Percentiles rank a stretch among this genome's conserved stretches.
These are phyloP conservation scores for Orobanche coerulescens DNA, from an alignment of 257 asterid genomes.

Conservation along the genomic window DNA sequence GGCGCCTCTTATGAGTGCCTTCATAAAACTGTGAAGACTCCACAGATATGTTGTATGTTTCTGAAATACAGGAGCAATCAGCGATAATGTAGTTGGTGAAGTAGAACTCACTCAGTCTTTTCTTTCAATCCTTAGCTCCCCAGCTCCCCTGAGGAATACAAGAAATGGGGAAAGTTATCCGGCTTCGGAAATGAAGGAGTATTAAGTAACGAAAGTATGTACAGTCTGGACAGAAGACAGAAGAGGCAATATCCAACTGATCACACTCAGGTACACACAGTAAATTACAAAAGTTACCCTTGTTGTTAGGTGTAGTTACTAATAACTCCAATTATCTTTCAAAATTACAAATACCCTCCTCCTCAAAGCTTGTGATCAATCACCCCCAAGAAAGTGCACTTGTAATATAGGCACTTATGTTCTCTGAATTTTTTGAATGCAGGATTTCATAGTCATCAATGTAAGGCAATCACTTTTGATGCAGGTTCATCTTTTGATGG, in stretches of 20 bases:
- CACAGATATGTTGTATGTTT: not conserved
- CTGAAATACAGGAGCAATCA: constrained; percentile 55
- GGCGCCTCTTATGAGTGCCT: not conserved
- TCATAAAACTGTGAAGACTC: not conserved
- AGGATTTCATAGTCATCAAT: constrained; percentile 72
- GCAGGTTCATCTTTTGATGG: constrained; percentile 45
- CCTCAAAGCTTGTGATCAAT: no score
- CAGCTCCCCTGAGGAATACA: constrained; percentile 54
- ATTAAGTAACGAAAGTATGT: constrained; percentile 17
- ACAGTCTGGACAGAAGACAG: constrained; percentile 29
- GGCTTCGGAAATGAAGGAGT: constrained; percentile 16
- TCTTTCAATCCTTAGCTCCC: constrained; percentile 58
- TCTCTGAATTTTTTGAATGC: no score
- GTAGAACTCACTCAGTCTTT: constrained; percentile 51
- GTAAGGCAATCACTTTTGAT: constrained; percentile 45
- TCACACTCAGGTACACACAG: constrained; percentile 77
- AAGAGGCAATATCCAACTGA: constrained; percentile 49
- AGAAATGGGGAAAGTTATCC: constrained; percentile 63
- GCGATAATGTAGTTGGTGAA: constrained; percentile 53
- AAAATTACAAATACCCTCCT: not conserved
- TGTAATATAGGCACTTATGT: no score
- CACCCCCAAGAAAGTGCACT: no score
- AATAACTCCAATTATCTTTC: not conserved
- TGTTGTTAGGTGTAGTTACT: not conserved
- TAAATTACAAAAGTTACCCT: not conserved